A percentile compares a stretch with the other conserved stretches of the same genome.
Conservation (phyloP, 140 eudicot genomes). For the Flaveria floridana region DNA sequence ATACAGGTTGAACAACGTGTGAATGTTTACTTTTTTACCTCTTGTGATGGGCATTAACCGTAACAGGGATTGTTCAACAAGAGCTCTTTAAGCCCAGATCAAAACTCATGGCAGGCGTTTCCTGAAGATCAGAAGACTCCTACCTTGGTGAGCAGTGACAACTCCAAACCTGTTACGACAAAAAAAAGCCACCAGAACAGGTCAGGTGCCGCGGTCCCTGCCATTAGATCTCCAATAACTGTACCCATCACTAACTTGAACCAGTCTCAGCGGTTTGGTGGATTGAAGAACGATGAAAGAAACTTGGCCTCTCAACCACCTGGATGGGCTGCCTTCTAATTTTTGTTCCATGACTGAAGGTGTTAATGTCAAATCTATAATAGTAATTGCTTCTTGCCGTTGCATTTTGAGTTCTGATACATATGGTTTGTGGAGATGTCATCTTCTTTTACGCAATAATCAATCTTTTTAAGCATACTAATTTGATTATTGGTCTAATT, state of each 20-base stretch:
- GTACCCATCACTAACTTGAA: too few species aligned
- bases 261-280: constrained; percentile 15
- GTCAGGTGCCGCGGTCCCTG: not conserved
- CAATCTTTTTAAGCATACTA: not conserved
- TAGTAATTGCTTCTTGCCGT: not conserved
- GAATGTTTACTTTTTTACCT: not conserved
- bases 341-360: constrained; percentile 8
- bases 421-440: not conserved
- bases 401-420: not conserved
- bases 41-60: constrained; percentile 36
- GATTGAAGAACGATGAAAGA: constrained; percentile 15
- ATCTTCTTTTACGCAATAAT: not conserved
- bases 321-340: constrained; percentile 34
- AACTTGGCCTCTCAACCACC: constrained; percentile 27
- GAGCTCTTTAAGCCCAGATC: constrained; percentile 44
- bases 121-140: constrained; percentile 32
- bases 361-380: constrained; percentile 4
- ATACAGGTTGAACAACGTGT: not conserved
- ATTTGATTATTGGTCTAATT: not conserved
- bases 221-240: too few species aligned
- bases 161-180: constrained; percentile 14
- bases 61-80: constrained; percentile 42
- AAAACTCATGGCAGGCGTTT: constrained; percentile 59
- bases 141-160: not conserved
- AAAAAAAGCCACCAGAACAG: constrained; percentile 23